A percentile compares a stretch with the other conserved stretches of the same genome.
Conservation (phyloP, 306 rosid species). For the Cucumis sativus region Cucumber_9930_V3 NC_026661.2:18683001-18683500, state of each 20-base stretch:
- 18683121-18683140: too few relatives aligned
- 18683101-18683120: not conserved
- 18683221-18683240: not conserved
- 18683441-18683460: not conserved
- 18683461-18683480: too few relatives aligned
- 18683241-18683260: not conserved
- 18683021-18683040: too few relatives aligned
- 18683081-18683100: not conserved
- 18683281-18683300: not conserved
- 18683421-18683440: not conserved
- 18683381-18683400: not conserved
- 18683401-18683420: not conserved
- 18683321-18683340: not conserved
- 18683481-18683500: too few relatives aligned
- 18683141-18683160: too few relatives aligned
- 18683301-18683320: not conserved
- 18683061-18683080: not conserved
- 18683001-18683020: not conserved
- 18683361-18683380: not conserved
- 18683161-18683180: not conserved
- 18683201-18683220: not conserved
- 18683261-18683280: not conserved
- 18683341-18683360: not conserved
- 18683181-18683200: not conserved
- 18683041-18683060: not conserved